Conservation (phyloP, 2,329 filamentous ascomycete species). For the Colletotrichum lupini region DNA sequence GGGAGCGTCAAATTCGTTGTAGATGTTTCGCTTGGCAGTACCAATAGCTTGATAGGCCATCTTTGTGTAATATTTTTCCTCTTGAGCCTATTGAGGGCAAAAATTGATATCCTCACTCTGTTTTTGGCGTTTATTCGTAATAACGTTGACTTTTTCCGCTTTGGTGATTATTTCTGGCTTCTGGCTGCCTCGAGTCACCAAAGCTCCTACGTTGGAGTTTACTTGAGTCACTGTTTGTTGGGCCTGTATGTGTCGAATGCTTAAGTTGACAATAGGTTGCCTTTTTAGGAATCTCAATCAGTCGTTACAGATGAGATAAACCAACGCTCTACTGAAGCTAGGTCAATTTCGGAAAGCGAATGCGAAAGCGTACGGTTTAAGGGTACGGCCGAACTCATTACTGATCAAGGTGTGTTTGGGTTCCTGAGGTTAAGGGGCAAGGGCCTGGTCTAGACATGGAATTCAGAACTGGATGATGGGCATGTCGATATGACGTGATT, state of each 20-base stretch:
- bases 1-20: slow-evolving; percentile 6
- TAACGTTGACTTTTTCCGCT: background rate
- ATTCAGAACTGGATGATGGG: background rate
- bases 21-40: background rate
- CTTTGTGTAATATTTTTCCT: background rate
- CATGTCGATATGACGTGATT: background rate
- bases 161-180: background rate
- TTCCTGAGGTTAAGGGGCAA: background rate
- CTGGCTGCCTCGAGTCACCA: background rate
- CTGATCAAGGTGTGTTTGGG: background rate
- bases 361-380: background rate
- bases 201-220: background rate
- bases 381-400: background rate
- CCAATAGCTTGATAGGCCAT: background rate
- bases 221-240: background rate
- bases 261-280: background rate
- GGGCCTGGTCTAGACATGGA: slow-evolving; percentile 10
- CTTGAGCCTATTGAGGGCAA: background rate
- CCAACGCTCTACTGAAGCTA: background rate
- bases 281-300: background rate
- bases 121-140: background rate
- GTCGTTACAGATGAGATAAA: background rate
- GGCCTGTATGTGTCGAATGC: background rate
- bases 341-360: background rate
- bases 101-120: background rate